Conservation (phyloP, 306 rosid genomes). For the Quercus engelmannii region DNA sequence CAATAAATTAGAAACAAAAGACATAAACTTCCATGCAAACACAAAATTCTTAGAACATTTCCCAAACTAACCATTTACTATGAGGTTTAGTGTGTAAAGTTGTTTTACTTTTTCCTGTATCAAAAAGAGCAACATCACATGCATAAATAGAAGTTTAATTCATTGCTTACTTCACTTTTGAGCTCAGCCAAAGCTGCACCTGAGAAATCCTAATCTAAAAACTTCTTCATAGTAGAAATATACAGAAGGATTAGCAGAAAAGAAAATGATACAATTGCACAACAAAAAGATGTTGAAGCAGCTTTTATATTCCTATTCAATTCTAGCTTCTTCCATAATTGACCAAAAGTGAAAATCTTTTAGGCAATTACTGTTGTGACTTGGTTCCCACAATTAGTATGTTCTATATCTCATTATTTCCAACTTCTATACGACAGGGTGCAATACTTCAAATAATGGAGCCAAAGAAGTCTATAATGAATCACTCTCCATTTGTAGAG, state of each 20-base stretch:
- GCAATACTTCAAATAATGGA: too few relatives aligned
- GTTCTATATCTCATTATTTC: too few relatives aligned
- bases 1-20: too few relatives aligned
- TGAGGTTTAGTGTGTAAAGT: neutral
- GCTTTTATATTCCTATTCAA: neutral
- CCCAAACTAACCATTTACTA: too few relatives aligned
- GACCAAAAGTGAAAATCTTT: neutral
- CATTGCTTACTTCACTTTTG: conserved; percentile 88
- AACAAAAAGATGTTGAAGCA: neutral
- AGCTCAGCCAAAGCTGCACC: conserved; percentile 97
- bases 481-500: too few relatives aligned
- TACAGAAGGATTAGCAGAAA: neutral
- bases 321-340: neutral
- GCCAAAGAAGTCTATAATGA: too few relatives aligned
- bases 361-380: too few relatives aligned
- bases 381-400: too few relatives aligned
- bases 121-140: conserved; percentile 12
- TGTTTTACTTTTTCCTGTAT: neutral
- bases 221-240: conserved; percentile 62
- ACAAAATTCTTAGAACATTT: too few relatives aligned
- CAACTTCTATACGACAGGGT: too few relatives aligned
- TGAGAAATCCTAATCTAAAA: conserved; percentile 94
- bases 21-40: too few relatives aligned
- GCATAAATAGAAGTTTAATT: conserved; percentile 6
- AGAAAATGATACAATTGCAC: neutral